These are phyloP conservation scores for Paramarasmius palmivorus DNA, from an alignment of 1,284 basidiomycete species.

Conservation along the genomic window DNA sequence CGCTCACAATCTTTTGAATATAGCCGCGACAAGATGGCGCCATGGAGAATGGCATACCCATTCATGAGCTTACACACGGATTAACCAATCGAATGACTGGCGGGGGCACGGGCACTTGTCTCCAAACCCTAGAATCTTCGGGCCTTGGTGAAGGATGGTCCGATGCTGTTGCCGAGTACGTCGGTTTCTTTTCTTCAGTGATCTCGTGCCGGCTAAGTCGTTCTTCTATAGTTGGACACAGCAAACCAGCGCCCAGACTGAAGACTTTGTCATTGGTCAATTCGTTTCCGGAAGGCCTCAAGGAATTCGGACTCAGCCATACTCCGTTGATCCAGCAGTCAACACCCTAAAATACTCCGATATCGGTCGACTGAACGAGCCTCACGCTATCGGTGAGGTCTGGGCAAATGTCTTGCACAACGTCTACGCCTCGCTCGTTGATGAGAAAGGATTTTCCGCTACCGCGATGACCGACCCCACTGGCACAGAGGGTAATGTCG, in stretches of 20 bases:
- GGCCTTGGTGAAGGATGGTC: constrained; percentile 58
- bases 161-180: constrained; percentile 50
- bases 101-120: constrained; percentile 47
- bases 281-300: constrained; percentile 24
- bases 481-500: constrained; percentile 44
- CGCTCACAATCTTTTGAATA: no score
- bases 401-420: constrained; percentile 59
- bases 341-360: constrained; percentile 42
- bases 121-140: constrained; percentile 48
- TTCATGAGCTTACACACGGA: constrained; percentile 29
- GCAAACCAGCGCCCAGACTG: background rate
- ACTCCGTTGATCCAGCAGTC: constrained; percentile 38
- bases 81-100: constrained; percentile 38
- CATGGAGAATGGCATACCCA: background rate
- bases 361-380: constrained; percentile 29
- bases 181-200: background rate
- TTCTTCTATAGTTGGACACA: background rate
- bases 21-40: constrained; percentile 7
- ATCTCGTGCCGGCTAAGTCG: background rate
- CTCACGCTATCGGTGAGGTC: constrained; percentile 32
- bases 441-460: constrained; percentile 38
- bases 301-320: constrained; percentile 41
- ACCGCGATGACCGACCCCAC: constrained; percentile 40
- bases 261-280: constrained; percentile 4
- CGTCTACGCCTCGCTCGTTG: constrained; percentile 47